Conservation (phyloP, 1,139 yeast species). For the Hanseniaspora sp. region DNA sequence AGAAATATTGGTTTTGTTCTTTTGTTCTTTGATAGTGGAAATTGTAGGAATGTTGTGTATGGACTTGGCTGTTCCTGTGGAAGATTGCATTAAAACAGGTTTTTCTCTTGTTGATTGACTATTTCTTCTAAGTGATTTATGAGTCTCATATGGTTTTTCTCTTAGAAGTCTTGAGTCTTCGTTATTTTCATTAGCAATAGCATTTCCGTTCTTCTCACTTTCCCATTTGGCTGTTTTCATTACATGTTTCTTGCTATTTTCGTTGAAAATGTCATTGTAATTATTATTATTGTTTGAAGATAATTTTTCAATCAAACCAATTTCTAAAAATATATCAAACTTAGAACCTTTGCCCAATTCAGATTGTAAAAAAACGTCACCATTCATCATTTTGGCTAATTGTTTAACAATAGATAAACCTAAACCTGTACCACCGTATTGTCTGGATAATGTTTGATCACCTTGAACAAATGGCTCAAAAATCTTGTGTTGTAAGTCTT, state of each 20-base stretch:
- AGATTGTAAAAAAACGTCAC: conserved; percentile 61
- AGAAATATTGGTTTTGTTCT: neutral
- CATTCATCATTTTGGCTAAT: conserved; percentile 79
- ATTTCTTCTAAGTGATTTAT: conserved; percentile 13
- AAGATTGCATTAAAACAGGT: conserved; percentile 27
- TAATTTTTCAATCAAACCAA: conserved; percentile 59
- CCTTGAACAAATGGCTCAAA: conserved; percentile 97
- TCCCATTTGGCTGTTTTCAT: neutral
- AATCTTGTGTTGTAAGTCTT: conserved; percentile 64
- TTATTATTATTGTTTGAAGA: conserved; percentile 28
- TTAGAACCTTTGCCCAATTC: conserved; percentile 67
- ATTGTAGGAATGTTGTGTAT: conserved; percentile 21
- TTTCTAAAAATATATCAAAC: conserved; percentile 68
- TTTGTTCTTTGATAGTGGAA: neutral
- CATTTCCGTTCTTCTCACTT: neutral
- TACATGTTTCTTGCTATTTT: conserved; percentile 28
- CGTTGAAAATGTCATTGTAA: conserved; percentile 40
- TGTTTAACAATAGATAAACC: conserved; percentile 90
- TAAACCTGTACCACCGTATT: conserved; percentile 91
- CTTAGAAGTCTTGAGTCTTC: neutral
- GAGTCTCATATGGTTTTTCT: conserved; percentile 7
- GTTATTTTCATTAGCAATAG: neutral
- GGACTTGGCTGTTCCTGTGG: conserved; percentile 34
- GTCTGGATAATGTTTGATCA: conserved; percentile 82
- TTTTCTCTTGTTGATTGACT: conserved; percentile 25